These are phyloP conservation scores for Dipteronia dyeriana DNA, from an alignment of 345 rosid genomes.

Conservation along the genomic window DNA sequence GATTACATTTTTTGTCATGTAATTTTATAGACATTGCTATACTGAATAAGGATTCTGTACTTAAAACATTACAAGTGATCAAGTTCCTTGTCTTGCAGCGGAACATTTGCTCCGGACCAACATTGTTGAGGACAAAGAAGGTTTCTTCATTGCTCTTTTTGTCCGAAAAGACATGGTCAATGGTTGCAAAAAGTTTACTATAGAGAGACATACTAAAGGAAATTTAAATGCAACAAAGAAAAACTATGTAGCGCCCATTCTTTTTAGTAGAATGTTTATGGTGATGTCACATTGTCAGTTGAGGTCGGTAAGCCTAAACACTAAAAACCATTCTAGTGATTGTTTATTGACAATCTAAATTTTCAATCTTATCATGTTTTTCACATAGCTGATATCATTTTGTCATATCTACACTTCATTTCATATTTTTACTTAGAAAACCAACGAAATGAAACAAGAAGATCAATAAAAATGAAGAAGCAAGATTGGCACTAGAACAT, in stretches of 20 bases:
- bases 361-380: neutral
- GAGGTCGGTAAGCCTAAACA: neutral
- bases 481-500: no score
- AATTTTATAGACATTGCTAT: no score
- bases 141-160: slow-evolving; percentile 51
- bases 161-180: slow-evolving; percentile 34
- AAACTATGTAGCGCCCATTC: slow-evolving; percentile 14
- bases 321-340: neutral
- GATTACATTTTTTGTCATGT: no score
- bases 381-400: neutral
- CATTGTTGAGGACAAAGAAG: slow-evolving; percentile 74
- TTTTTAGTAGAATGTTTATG: slow-evolving; percentile 34
- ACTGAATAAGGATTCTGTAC: no score
- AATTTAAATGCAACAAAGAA: neutral
- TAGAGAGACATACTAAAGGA: neutral
- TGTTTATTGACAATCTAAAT: neutral
- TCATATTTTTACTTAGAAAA: no score
- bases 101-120: slow-evolving; percentile 50
- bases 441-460: no score
- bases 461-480: neutral
- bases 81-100: slow-evolving; percentile 31
- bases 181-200: slow-evolving; percentile 38
- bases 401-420: no score
- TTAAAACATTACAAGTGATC: no score
- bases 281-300: slow-evolving; percentile 6